Base-by-base conservation (phyloP, 2,329 filamentous ascomycete species). In the Colletotrichum sp. region DNA sequence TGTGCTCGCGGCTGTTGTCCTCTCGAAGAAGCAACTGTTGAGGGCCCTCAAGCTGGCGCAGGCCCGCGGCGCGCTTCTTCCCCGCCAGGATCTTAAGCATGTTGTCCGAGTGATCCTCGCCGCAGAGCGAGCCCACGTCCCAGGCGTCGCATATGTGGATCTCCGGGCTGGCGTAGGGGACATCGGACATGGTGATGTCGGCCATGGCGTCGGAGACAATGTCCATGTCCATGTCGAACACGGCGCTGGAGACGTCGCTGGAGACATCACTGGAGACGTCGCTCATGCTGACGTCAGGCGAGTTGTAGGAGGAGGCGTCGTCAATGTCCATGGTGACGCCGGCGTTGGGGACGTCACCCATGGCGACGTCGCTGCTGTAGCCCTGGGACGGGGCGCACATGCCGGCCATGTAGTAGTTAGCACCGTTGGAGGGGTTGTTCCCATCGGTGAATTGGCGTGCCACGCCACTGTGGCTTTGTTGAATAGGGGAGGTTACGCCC, bases 321-420 rank as follows among this genome's bases (percentile, higher is more conserved):
- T 52, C 44, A 52, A 52, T 25, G n/a, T 52, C 44, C 44, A 52
- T 52, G 44, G 6, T n/a, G 44, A 22, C 44, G 44, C 22, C 44
- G 44, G 25, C 25, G 25, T 25, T 25, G 25, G 25, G 25, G 25
- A 25, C 25, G 44, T 52, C 44, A n/a, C n/a, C n/a, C 44, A 52
- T 52, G 44, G 6, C 44, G 44, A 22, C 44, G 44, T 52, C 44
- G 44, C 22, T 22, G n/a, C 8, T 52, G n/a, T 52, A 48, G 22
- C 44, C 11, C n/a, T 52, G 11, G 44, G 2, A 1, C 44, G n/a
- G n/a, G n/a, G 44, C 6, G 2, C 11, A 52, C 2, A 52, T 52
- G 44, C n/a, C 44, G n/a, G 1, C 44, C 44, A 52, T n/a, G 19
- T 11, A 12, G 9, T 44, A 0, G 19, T n/a, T 0, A 44, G 1